Evolutionary conservation across 345 rosid genomes (phyloP), one percentile per base, ranked within the genome.

Genomic region (Punica granatum): DNA sequence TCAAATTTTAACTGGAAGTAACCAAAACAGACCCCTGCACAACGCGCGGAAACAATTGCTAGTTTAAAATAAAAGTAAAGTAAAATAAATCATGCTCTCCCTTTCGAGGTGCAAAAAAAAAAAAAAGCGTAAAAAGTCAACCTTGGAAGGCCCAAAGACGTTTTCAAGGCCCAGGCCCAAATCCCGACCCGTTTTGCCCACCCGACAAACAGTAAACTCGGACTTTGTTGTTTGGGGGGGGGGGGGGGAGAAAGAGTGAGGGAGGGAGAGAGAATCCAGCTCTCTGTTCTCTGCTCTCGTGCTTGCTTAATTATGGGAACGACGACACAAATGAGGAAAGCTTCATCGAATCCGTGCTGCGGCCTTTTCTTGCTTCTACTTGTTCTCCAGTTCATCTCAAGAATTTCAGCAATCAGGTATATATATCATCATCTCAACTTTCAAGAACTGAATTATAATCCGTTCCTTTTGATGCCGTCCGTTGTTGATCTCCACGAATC

Each of bases 341-440:
- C 77, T 70, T 39, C 77, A 63, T 77, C 69, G 23, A 69, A 18
- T 49, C 51, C 76, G 59, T 64, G 64, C 30, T 70, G 72, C 61
- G 61, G 1, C 71, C 30, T 70, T 35, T 75, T 83, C 71, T 60
- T 82, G 39, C 73, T 71, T 25, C 76, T 87, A 33, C 39, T 80
- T 37, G 4, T 75, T 35, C 63, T 77, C 66, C 79, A 67, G 35
- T 63, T 75, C 69, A 72, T 78, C 15, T 67, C 66, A 23, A 49
- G 70, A 65, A 48, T 74, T 73, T 74, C 75, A 19, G 83, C 90
- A n/a, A 76, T 82, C 76, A 84, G 96, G 96, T 83, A 72, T 5
- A 37, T 11, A 37, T 37, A 37, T 61, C 43, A 61, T 30, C 35
- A 34, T 42, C 61, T 11, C 66, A n/a, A 16, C n/a, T 62, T n/a